Base-by-base conservation (phyloP, 495 filamentous ascomycete species). In the Lophiostoma macrostomum region DNA sequence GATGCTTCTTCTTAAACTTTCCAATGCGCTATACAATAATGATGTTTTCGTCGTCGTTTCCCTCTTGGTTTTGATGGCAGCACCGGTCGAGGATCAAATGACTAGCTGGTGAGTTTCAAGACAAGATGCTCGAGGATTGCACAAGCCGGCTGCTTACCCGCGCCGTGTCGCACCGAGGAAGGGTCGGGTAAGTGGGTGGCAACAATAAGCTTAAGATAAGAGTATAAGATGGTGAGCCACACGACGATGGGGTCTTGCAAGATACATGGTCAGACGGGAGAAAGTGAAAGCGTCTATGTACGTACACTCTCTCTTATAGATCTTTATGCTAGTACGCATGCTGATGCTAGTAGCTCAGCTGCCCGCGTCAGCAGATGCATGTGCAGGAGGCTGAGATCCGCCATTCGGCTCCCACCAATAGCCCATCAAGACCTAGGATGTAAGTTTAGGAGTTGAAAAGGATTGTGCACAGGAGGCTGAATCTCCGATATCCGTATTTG, bases 301-400 rank as follows among this genome's bases (percentile, higher is more conserved):
- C 16, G 6, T 38, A 18, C 19, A 38, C 35, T 18, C 35, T 10
- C 16, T 38, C 14, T 49, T 24, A 49, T 40, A 12, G 23, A n/a
- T n/a, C n/a, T n/a, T n/a, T n/a, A n/a, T n/a, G n/a, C 18, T 27
- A n/a, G 34, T 37, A 37, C 13, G 13, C 34, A 37, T 18, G 20
- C 13, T 18, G 20, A 18, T 18, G n/a, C n/a, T 14, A 14, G 18
- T 39, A 34, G 48, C 51, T 61, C 51, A 61, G 58, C 58, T 61
- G 45, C 23, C 32, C 34, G 24, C 40, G 52, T 61, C 58, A 61
- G 58, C 58, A 56, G 58, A 34, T 45, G 18, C 53, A 22, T 14
- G 31, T 50, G 57, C 50, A 60, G 44, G 56, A 54, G 38, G 37
- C 41, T 53, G 6, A 37, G 40, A 39, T 43, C 32, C 41, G 12